Evolutionary conservation across 768 basidiomycete species (phyloP), one percentile per base, ranked within the genome.

Genomic region (Cystobasidium ongulense): DNA sequence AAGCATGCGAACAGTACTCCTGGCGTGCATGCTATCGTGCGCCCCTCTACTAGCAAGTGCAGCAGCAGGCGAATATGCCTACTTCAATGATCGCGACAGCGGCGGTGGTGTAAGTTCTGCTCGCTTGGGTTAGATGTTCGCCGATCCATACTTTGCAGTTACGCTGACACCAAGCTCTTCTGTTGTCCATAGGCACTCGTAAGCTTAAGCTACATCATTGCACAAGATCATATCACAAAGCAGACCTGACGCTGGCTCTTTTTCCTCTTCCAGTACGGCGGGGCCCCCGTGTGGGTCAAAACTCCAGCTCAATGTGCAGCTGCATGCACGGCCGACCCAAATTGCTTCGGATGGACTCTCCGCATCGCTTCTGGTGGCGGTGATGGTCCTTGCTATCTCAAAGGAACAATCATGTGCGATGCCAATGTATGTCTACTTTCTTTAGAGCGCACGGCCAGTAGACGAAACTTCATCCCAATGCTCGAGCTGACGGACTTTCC

Each of bases 241-340:
- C n/a, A 13, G 43, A 46, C n/a, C 43, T 46, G 43, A 46, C 43
- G n/a, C n/a, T 46, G 13, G 13, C 13, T n/a, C 43, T 46, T 46
- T 59, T 11, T 3, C 46, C n/a, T 11, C 46, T 50, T 5, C 2
- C 21, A 59, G 57, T 59, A 59, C 33, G 57, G 57, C 4, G 57
- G 57, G 17, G 57, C 57, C 2, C 57, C 57, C 5, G 57, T 59
- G 5, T 59, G 57, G 57, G 57, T 59, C 3, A 10, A 15, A 13
- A 59, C 57, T 27, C 23, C 57, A 5, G 33, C 3, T 29, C 5
- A 5, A 23, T 59, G 57, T 27, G 23, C 25, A 21, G 11, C 57
- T 59, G 57, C 57, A 59, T 59, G 57, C 29, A 15, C 57, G 27
- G 57, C 57, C 11, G 57, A 59, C 21, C 57, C 57, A 59, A 59